Percentiles rank a stretch among this genome's conserved stretches.
phyloP scores from a whole-genome alignment of 805 yeast genomes.

The Tetrapisispora taiwanensis region DNA sequence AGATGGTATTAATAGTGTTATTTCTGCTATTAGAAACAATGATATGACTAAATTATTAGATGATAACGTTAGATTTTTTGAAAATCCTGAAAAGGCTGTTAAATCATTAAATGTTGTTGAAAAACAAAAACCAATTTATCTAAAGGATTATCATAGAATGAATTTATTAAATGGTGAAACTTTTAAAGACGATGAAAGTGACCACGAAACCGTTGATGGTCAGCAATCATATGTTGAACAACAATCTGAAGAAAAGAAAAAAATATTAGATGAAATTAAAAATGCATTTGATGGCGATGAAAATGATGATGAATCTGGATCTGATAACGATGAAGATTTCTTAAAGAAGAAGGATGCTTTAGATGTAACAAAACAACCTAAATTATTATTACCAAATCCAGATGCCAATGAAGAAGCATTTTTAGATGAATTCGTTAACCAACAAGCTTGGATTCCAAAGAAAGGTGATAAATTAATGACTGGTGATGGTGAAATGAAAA shows the following conservation, averaged over 20 bases:
- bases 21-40: slow-evolving; percentile 57
- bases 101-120: slow-evolving; percentile 22
- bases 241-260: slow-evolving; percentile 63
- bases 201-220: slow-evolving; percentile 30
- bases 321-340: slow-evolving; percentile 37
- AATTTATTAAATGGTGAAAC: slow-evolving; percentile 61
- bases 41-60: slow-evolving; percentile 54
- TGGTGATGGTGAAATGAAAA: slow-evolving; percentile 38
- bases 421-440: slow-evolving; percentile 57
- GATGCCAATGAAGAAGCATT: slow-evolving; percentile 52
- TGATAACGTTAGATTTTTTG: slow-evolving; percentile 63
- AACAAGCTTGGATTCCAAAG: slow-evolving; percentile 84
- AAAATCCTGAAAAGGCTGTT: slow-evolving; percentile 44
- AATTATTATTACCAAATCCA: slow-evolving; percentile 52
- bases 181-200: slow-evolving; percentile 43
- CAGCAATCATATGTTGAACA: slow-evolving; percentile 61
- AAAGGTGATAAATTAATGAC: slow-evolving; percentile 48
- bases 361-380: slow-evolving; percentile 18
- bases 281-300: slow-evolving; percentile 47
- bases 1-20: slow-evolving; percentile 60
- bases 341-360: slow-evolving; percentile 45
- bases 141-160: slow-evolving; percentile 89
- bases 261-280: slow-evolving; percentile 70
- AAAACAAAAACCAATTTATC: slow-evolving; percentile 64
- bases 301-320: slow-evolving; percentile 36